Percentiles rank a stretch among this genome's conserved stretches.
Evolutionary conservation across 2,329 filamentous ascomycete genomes (phyloP).

Genomic region (Nannizzia gypsea): DNA sequence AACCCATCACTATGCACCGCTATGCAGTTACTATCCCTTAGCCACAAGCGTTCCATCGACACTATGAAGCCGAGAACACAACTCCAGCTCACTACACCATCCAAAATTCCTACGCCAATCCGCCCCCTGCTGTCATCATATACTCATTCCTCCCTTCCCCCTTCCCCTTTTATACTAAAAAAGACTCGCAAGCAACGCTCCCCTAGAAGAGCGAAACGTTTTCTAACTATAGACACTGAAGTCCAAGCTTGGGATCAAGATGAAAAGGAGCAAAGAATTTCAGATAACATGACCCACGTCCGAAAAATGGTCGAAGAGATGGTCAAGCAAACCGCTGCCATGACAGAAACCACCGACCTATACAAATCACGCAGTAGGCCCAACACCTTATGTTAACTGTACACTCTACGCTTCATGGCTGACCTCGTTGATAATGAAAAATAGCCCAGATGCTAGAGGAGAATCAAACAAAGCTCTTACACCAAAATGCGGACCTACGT

Average conservation of each 20-base stretch:
- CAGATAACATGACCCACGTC: constrained; percentile 58
- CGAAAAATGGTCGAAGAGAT: constrained; percentile 49
- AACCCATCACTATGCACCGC: constrained; percentile 26
- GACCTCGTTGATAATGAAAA: neutral
- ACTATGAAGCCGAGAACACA: neutral
- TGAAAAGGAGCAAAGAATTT: constrained; percentile 39
- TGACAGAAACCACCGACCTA: neutral
- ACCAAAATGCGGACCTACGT: constrained; percentile 46
- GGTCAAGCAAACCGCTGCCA: neutral
- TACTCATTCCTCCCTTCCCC: constrained; percentile 21
- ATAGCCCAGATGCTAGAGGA: constrained; percentile 48
- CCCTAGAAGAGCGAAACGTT: constrained; percentile 37
- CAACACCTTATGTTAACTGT: neutral
- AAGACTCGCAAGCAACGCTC: constrained; percentile 15
- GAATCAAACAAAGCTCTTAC: constrained; percentile 39
- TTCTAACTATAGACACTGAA: constrained; percentile 65
- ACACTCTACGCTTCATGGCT: neutral
- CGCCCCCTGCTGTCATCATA: constrained; percentile 31
- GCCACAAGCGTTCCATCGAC: neutral
- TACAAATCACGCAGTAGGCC: constrained; percentile 60
- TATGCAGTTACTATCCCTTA: constrained; percentile 23
- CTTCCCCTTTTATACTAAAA: constrained; percentile 24
- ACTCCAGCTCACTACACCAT: constrained; percentile 1
- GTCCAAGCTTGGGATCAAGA: constrained; percentile 60
- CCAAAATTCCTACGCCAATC: constrained; percentile 15